A percentile compares a stretch with the other conserved stretches of the same genome.
Evolutionary conservation across 1,284 basidiomycete genomes (phyloP).

Genomic region (Ustilago curta): DNA sequence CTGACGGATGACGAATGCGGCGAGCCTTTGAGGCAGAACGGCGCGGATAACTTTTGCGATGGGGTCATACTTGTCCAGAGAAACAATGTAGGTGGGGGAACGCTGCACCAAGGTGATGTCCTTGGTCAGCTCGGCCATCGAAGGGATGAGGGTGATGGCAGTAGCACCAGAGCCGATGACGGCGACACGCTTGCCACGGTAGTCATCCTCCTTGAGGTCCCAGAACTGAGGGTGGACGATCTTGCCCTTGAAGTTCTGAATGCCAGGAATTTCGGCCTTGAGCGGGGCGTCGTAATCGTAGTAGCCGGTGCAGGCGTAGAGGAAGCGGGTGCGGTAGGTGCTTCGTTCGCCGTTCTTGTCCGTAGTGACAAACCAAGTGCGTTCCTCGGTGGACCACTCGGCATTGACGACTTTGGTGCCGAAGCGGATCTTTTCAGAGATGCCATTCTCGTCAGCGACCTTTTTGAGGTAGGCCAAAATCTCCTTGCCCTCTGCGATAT

Average conservation of each 20-base stretch:
- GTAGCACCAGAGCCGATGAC: conserved; percentile 67
- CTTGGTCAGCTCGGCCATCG: conserved; percentile 54
- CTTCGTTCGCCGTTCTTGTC: conserved; percentile 38
- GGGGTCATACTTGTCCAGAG: conserved; percentile 58
- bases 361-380: conserved; percentile 54
- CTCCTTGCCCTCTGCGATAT: conserved; percentile 61
- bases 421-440: conserved; percentile 56
- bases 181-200: conserved; percentile 65
- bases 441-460: conserved; percentile 59
- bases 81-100: conserved; percentile 65
- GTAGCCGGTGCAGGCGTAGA: conserved; percentile 63
- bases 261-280: conserved; percentile 63
- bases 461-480: conserved; percentile 62
- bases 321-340: conserved; percentile 46
- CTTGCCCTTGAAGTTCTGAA: conserved; percentile 62
- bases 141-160: conserved; percentile 65
- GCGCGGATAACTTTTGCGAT: conserved; percentile 56
- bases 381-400: conserved; percentile 53
- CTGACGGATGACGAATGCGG: conserved; percentile 49
- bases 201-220: conserved; percentile 56
- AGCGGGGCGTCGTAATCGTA: conserved; percentile 63
- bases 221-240: conserved; percentile 67
- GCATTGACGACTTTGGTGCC: conserved; percentile 45
- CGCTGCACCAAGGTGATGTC: conserved; percentile 68
- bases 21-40: conserved; percentile 49